These are phyloP conservation scores for Phytophthora constricta DNA, from an alignment of 352 stramenopile species.

Conservation along the genomic window DNA sequence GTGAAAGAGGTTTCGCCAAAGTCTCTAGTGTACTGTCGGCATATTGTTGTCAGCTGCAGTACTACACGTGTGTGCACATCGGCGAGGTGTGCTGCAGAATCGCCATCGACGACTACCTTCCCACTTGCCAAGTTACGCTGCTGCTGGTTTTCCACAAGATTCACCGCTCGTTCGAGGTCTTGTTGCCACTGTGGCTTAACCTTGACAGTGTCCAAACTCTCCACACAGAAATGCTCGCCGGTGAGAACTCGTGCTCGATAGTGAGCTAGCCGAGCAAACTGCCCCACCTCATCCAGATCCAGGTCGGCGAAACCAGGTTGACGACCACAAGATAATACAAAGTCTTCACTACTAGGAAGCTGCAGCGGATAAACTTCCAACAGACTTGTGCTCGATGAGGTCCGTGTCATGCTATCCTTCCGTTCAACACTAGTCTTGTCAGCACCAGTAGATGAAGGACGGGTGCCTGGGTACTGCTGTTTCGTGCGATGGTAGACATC, in stretches of 20 bases:
- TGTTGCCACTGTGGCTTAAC: slow-evolving; percentile 58
- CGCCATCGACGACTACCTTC: slow-evolving; percentile 23
- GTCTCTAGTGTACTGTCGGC: slow-evolving; percentile 41
- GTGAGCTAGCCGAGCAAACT: slow-evolving; percentile 63
- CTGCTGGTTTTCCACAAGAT: slow-evolving; percentile 39
- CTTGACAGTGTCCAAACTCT: slow-evolving; percentile 16
- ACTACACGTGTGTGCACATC: slow-evolving; percentile 64
- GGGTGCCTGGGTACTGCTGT: slow-evolving; percentile 6
- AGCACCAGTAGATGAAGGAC: not conserved
- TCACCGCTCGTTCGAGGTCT: slow-evolving; percentile 40
- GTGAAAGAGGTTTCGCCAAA: slow-evolving; percentile 57
- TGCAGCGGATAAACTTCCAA: slow-evolving; percentile 57
- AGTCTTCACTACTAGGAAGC: slow-evolving; percentile 22
- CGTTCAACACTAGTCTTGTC: not conserved
- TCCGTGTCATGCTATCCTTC: not conserved
- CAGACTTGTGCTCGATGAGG: slow-evolving; percentile 26
- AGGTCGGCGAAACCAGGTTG: slow-evolving; percentile 48
- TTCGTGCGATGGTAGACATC: no score
- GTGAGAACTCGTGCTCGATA: slow-evolving; percentile 63
- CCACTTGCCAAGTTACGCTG: slow-evolving; percentile 20
- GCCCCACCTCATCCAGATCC: slow-evolving; percentile 51
- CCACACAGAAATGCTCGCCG: slow-evolving; percentile 34
- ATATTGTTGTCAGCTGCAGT: slow-evolving; percentile 47
- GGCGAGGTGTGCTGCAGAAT: slow-evolving; percentile 45
- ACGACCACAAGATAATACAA: slow-evolving; percentile 28